Conservation (phyloP, 106 monocot genomes). For the Iris macrosiphon region DNA sequence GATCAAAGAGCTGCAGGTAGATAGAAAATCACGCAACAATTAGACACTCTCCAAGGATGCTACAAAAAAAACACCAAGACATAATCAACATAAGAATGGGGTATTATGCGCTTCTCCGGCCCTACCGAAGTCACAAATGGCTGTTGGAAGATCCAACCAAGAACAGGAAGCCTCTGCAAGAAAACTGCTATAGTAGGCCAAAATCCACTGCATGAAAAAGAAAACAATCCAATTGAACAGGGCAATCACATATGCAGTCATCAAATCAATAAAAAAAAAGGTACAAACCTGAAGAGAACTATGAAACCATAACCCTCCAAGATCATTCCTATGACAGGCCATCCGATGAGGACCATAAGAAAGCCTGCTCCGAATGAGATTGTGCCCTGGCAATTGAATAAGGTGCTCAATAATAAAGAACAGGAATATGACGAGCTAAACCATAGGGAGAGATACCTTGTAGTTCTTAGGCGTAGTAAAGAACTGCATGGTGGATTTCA, state of each 20-base stretch:
- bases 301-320: conserved; percentile 90
- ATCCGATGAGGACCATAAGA: conserved; percentile 78
- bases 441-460: conserved; percentile 35
- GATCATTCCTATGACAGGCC: conserved; percentile 89
- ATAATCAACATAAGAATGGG: too few relatives aligned
- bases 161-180: conserved; percentile 79
- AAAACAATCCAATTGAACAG: not conserved
- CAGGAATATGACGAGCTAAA: not conserved
- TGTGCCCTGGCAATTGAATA: conserved; percentile 48
- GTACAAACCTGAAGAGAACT: conserved; percentile 73
- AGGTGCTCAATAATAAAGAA: not conserved
- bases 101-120: not conserved
- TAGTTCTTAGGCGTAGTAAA: conserved; percentile 86
- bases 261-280: not conserved
- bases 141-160: conserved; percentile 85
- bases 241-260: too few relatives aligned
- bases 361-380: conserved; percentile 85
- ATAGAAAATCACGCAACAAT: not conserved
- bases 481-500: conserved; percentile 91
- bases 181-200: conserved; percentile 84
- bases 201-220: conserved; percentile 51
- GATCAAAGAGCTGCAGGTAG: conserved; percentile 23
- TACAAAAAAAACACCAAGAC: too few relatives aligned
- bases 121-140: conserved; percentile 76
- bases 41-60: too few relatives aligned